Evolutionary conservation across 208 protist species (phyloP), one percentile per base, ranked within the genome.

Genomic region (Herpetomonas tarakana): DNA sequence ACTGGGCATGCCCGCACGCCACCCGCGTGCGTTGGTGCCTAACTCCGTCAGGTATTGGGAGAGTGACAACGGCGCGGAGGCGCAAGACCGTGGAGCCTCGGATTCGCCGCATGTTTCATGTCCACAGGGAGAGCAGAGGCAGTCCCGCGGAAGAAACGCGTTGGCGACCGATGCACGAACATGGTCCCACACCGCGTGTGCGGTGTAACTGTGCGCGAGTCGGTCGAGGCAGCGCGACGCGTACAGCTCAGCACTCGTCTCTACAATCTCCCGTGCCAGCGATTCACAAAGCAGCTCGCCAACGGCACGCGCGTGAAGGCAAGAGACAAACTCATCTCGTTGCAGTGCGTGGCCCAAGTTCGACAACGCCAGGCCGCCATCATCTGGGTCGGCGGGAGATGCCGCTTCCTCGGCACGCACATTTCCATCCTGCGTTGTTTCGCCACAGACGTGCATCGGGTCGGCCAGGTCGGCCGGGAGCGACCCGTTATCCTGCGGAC

Each of bases 101-200:
- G 14, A 41, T 41, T 6, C 35, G 35, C 35, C 35, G 14, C 35
- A 41, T 41, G 35, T 41, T 14, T 41, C 14, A 6, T 14, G 14
- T 6, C 6, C 35, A 14, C 14, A 6, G 35, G 35, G 9, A 6
- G 35, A 41, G 35, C 35, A 41, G 2, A 45, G 24, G 22, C 59
- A 26, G 44, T 88, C 81, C 21, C 70, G 53, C 14, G 81, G 74
- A 30, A 90, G 57, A 64, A 92, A 94, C 2, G 82, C 74, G 4
- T 50, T 45, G 0, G 82, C 73, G 2, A 94, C 81, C 1, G 77
- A 50, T 26, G 78, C 65, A 24, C 74, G 65, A 51, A 92, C 45
- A 51, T 91, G 86, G 31, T 91, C 83, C 89, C 89, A 95, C 14
- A 82, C 68, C 11, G 86, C 68, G 18, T 68, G 71, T 0, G 89